Base-by-base conservation (phyloP, 495 filamentous ascomycete species). In the Aspergillus asperescens region DNA sequence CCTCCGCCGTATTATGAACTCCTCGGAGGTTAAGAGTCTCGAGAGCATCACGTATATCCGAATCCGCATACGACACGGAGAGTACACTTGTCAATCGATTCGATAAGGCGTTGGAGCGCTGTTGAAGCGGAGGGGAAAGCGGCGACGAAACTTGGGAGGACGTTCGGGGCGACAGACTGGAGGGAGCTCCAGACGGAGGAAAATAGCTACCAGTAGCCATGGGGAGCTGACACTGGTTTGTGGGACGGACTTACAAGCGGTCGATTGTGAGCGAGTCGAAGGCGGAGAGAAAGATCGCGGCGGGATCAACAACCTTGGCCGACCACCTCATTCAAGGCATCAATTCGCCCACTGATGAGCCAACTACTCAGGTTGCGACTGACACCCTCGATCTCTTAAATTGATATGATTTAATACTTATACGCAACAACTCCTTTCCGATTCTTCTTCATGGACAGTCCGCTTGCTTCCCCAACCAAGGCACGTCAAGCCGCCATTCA, bases 51-150 rank as follows among this genome's bases (percentile, higher is more conserved):
- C 90, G 82, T 53, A 96, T 95, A 54, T 96, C 92, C 2, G 87
- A 80, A 66, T 97, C 93, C 27, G 88, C 85, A 69, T 96, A 97
- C 0, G 92, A 96, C 3, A 88, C 82, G 12, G 93, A 96, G 28
- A 97, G 82, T 15, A 96, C 86, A 43, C 78, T 85, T 13, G 88
- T 87, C 53, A 96, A 75, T 64, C 92, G 87, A 58, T 76, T 81
- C 0, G 86, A 84, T 43, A 92, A 69, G 3, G 85, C 84, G 67
- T 81, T 88, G n/a, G 73, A 71, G 44, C 71, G 71, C 48, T 73
- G 70, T 3, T 62, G 55, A 7, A 44, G 42, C 8, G 70, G 70
- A 13, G 71, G 63, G 0, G 62, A 70, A 2, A 71, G 50, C 19
- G 71, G 70, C 5, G 69, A 65, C 13, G 57, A 60, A n/a, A 49